These are phyloP conservation scores for Cyberlindnera lachancei DNA, from an alignment of 805 yeast genomes.

Conservation along the genomic window DNA sequence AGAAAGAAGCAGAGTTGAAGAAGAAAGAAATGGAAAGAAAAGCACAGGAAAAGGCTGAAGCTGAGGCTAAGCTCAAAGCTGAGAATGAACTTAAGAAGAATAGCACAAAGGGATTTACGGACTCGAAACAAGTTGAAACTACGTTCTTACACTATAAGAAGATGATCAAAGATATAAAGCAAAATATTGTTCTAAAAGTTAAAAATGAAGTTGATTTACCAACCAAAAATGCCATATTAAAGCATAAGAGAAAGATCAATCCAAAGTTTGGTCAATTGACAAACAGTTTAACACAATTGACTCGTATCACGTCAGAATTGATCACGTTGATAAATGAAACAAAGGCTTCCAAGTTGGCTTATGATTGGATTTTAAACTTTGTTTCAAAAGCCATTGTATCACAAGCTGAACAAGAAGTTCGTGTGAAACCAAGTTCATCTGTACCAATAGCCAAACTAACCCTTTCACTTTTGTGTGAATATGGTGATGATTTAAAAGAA, in stretches of 20 bases:
- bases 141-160: conserved; percentile 41
- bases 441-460: conserved; percentile 71
- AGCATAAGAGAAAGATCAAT: conserved; percentile 69
- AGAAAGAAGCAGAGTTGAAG: conserved; percentile 15
- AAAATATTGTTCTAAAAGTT: conserved; percentile 48
- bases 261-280: conserved; percentile 92
- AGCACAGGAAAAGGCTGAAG: conserved; percentile 14
- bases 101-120: conserved; percentile 28
- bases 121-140: conserved; percentile 31
- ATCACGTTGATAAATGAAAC: conserved; percentile 41
- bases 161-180: conserved; percentile 52
- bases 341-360: conserved; percentile 42
- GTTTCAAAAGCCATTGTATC: conserved; percentile 79
- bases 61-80: conserved; percentile 19
- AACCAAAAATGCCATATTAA: conserved; percentile 44
- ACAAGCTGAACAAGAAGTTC: conserved; percentile 90
- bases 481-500: conserved; percentile 35
- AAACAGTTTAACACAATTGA: conserved; percentile 54
- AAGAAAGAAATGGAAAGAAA: conserved; percentile 19
- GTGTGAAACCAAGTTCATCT: conserved; percentile 70
- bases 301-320: conserved; percentile 43
- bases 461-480: conserved; percentile 40
- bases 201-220: conserved; percentile 43
- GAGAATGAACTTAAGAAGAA: conserved; percentile 17
- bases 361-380: conserved; percentile 70